These are phyloP conservation scores for Russula foetens DNA, from an alignment of 768 basidiomycete genomes.

Conservation along the genomic window DNA sequence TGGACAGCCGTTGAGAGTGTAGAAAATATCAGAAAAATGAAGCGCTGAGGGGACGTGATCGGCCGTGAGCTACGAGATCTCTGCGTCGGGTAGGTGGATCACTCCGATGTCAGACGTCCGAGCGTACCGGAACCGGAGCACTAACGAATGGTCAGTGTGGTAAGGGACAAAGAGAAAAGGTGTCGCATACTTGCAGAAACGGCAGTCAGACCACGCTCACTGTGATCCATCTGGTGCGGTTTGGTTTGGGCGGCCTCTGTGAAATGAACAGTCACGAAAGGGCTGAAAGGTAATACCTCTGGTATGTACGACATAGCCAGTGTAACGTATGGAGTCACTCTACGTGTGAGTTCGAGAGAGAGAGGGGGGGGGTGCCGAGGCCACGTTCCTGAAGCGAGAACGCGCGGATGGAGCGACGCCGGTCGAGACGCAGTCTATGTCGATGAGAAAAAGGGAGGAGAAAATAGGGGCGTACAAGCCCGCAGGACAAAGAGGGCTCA, in stretches of 20 bases:
- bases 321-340: no score
- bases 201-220: slow-evolving; percentile 77
- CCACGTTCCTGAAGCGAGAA: no score
- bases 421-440: no score
- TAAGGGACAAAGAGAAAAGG: neutral
- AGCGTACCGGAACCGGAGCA: slow-evolving; percentile 85
- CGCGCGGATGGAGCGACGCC: no score
- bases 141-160: slow-evolving; percentile 28
- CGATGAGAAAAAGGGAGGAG: no score
- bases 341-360: no score
- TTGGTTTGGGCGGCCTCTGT: slow-evolving; percentile 72
- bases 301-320: slow-evolving; percentile 69
- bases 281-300: neutral
- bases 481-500: no score
- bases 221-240: slow-evolving; percentile 75
- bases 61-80: slow-evolving; percentile 78
- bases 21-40: no score
- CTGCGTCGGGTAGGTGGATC: slow-evolving; percentile 73
- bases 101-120: slow-evolving; percentile 59
- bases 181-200: slow-evolving; percentile 47
- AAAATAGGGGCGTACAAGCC: no score
- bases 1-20: slow-evolving; percentile 54
- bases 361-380: no score
- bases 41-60: slow-evolving; percentile 92
- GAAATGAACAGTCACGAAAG: neutral